These are phyloP conservation scores for Punica granatum DNA, from an alignment of 345 rosid genomes.

Conservation along the genomic window DNA sequence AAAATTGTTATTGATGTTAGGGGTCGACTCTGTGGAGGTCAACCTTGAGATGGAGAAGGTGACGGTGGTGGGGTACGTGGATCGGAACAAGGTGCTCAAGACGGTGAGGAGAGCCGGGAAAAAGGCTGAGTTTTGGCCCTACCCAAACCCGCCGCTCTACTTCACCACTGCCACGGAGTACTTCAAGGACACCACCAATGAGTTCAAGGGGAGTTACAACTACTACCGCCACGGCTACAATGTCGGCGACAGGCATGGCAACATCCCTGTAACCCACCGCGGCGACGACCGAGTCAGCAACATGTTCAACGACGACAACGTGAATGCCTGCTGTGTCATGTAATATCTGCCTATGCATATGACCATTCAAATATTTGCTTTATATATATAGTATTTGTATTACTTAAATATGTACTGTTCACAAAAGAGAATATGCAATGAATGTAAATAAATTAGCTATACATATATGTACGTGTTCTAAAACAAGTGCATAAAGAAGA, in stretches of 20 bases:
- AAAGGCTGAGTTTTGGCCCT: conserved; percentile 94
- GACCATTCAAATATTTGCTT: no score
- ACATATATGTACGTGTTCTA: no score
- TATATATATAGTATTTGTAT: no score
- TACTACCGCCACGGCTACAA: conserved; percentile 84
- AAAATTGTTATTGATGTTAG: conserved; percentile 16
- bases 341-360: conserved; percentile 15
- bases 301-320: conserved; percentile 88
- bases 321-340: conserved; percentile 83
- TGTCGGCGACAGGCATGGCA: conserved; percentile 54
- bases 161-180: conserved; percentile 57
- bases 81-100: conserved; percentile 77
- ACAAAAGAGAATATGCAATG: no score
- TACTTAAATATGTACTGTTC: no score
- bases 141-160: conserved; percentile 75
- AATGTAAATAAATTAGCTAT: no score
- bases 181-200: conserved; percentile 67
- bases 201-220: conserved; percentile 81
- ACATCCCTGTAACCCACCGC: conserved; percentile 51
- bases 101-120: conserved; percentile 81
- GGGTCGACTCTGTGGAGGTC: conserved; percentile 78
- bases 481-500: no score
- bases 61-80: conserved; percentile 75
- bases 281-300: conserved; percentile 93
- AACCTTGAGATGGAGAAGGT: conserved; percentile 64